These are phyloP conservation scores for Globisporangium cystogenes DNA, from an alignment of 352 stramenopile species.

Conservation along the genomic window DNA sequence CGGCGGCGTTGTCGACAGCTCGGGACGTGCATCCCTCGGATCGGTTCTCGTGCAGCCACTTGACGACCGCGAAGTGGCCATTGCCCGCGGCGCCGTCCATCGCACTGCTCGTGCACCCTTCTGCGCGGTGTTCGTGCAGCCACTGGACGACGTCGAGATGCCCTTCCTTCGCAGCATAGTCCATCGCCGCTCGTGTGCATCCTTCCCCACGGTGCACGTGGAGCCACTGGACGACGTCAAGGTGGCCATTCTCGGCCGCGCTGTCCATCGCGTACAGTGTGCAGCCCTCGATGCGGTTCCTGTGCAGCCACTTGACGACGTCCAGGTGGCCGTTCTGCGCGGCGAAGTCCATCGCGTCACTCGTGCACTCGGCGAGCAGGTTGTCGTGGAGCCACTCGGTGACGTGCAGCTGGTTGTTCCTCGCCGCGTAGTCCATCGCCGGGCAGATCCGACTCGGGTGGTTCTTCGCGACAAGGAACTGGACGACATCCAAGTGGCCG, in stretches of 20 bases:
- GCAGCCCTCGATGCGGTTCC: conserved; percentile 21
- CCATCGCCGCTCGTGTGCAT: conserved; percentile 3
- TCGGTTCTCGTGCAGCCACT: conserved; percentile 5
- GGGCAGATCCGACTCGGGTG: conserved; percentile 6
- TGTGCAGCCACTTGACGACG: conserved; percentile 53
- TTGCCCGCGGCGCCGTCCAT: conserved; percentile 6
- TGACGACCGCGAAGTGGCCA: conserved; percentile 1
- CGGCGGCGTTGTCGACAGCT: conserved; percentile 5
- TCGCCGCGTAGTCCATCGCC: conserved; percentile 9
- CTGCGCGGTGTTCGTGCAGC: conserved; percentile 1
- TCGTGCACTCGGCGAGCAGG: conserved; percentile 8
- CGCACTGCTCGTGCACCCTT: conserved; percentile 2
- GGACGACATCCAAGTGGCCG: conserved; percentile 3
- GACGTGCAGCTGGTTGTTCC: conserved; percentile 5
- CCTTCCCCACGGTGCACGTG: conserved; percentile 27
- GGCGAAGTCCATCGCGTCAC: conserved; percentile 11
- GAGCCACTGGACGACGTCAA: conserved; percentile 49
- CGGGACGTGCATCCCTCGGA: conserved; percentile 5
- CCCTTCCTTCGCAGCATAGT: conserved; percentile 3
- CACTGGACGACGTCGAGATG: conserved; percentile 2
- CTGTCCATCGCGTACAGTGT: conserved; percentile 8
- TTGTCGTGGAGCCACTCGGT: conserved; percentile 7
- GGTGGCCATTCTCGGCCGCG: conserved; percentile 28
- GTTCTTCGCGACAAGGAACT: not conserved
- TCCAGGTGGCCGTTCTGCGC: conserved; percentile 34